Evolutionary conservation across 306 rosid species (phyloP).

Genomic region (Psophocarpus tetragonolobus): DNA sequence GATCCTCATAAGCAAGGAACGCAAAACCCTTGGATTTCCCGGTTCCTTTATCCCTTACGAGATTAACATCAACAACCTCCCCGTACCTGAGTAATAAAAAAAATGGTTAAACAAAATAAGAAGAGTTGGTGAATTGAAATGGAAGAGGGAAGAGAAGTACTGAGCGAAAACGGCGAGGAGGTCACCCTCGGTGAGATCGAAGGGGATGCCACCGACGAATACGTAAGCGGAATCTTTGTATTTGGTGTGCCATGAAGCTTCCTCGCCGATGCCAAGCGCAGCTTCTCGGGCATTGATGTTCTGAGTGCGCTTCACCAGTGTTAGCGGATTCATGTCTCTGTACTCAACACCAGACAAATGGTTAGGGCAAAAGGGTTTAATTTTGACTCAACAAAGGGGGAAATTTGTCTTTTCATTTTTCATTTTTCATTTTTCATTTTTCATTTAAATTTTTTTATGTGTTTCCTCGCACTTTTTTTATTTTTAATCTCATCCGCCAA

Average conservation of each 20-base stretch:
- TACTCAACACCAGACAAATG: not conserved
- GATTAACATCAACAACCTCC: conserved; percentile 88
- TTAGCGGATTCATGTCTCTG: conserved; percentile 74
- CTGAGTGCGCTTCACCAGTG: conserved; percentile 86
- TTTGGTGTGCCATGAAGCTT: conserved; percentile 89
- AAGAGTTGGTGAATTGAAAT: not conserved
- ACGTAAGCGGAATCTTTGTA: conserved; percentile 90
- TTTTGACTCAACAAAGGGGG: no score
- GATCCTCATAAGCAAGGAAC: conserved; percentile 89
- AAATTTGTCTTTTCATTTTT: no score
- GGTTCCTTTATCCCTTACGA: conserved; percentile 86
- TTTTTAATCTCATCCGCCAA: no score
- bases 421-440: no score
- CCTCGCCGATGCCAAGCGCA: conserved; percentile 67
- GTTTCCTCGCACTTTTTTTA: no score
- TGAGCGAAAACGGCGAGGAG: conserved; percentile 90
- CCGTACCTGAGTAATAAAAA: conserved; percentile 57
- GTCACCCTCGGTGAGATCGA: conserved; percentile 94
- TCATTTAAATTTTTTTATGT: no score
- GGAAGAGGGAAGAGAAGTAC: conserved; percentile 37
- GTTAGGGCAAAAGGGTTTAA: no score
- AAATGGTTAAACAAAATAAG: not conserved
- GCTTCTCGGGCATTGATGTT: conserved; percentile 81
- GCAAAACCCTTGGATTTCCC: conserved; percentile 93
- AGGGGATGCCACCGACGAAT: conserved; percentile 83